phyloP scores from a whole-genome alignment of 2,329 filamentous ascomycete species.

The Fusarium camptoceras region DNA sequence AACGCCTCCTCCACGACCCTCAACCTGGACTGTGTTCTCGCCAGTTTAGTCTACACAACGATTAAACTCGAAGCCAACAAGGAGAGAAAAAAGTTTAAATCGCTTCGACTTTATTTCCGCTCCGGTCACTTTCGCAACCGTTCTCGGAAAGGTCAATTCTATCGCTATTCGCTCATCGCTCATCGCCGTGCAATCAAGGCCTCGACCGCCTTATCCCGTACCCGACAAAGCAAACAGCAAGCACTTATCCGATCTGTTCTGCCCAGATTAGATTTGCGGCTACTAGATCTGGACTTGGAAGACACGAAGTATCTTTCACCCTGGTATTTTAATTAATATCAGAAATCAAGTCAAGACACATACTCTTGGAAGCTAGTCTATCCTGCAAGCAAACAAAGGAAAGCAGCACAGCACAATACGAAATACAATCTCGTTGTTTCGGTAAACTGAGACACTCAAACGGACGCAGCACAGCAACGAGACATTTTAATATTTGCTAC shows the following conservation, averaged over 20 bases:
- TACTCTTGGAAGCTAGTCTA: constrained; percentile 4
- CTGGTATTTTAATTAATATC: constrained; percentile 31
- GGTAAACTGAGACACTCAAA: constrained; percentile 38
- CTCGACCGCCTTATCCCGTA: constrained; percentile 37
- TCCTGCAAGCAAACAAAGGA: constrained; percentile 27
- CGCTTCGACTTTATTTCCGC: constrained; percentile 20
- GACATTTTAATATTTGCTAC: constrained; percentile 32
- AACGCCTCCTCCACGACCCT: constrained; percentile 29
- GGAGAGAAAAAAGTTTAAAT: constrained; percentile 15
- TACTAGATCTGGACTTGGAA: constrained; percentile 22
- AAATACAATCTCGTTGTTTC: constrained; percentile 26
- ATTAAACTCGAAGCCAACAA: constrained; percentile 22
- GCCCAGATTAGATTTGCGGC: constrained; percentile 8
- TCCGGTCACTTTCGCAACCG: constrained; percentile 4
- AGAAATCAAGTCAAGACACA: constrained; percentile 9
- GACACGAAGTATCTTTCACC: neutral
- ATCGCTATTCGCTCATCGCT: constrained; percentile 19
- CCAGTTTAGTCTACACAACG: neutral
- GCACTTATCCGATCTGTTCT: constrained; percentile 15
- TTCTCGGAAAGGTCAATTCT: constrained; percentile 27
- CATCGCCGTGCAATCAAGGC: constrained; percentile 33
- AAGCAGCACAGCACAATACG: constrained; percentile 9
- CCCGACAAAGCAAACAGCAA: constrained; percentile 7
- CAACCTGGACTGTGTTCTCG: constrained; percentile 9
- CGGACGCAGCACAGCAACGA: constrained; percentile 29